Conservation (phyloP, 83 land plant genomes). For the Picea mariana region DNA sequence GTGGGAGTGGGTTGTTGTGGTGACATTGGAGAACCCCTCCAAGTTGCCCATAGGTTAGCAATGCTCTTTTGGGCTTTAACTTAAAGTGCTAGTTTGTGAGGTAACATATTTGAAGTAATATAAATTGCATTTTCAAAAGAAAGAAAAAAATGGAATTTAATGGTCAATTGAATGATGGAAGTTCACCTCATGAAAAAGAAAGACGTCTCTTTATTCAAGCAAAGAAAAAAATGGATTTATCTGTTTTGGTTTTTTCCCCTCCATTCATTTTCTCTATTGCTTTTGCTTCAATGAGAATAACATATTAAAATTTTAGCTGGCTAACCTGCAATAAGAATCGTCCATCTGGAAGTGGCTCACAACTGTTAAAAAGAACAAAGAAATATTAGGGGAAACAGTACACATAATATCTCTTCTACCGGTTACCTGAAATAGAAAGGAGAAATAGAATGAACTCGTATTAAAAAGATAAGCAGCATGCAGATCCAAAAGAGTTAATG, state of each 20-base stretch:
- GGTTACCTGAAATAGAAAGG: not conserved
- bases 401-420: not conserved
- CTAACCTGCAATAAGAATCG: conserved; percentile 91
- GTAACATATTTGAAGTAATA: no score
- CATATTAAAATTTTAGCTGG: not conserved
- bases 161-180: no score
- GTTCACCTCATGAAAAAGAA: no score
- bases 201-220: no score
- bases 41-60: no score
- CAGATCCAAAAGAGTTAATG: not conserved
- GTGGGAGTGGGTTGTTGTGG: no score
- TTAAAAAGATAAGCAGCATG: not conserved
- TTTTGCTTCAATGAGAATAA: conserved; percentile 5
- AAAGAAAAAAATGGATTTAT: no score
- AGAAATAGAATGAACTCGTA: not conserved
- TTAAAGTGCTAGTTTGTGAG: no score
- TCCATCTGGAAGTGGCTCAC: conserved; percentile 98
- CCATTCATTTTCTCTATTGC: not conserved
- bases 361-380: conserved; percentile 49
- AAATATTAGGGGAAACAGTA: conserved; percentile 4
- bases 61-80: no score
- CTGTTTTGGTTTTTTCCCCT: not conserved
- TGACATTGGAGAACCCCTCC: no score
- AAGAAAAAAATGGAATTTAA: no score
- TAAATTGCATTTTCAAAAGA: no score